Evolutionary conservation across 495 filamentous ascomycete species (phyloP), one percentile per base, ranked within the genome.

Genomic region (Aspergillus bertholletiae): DNA sequence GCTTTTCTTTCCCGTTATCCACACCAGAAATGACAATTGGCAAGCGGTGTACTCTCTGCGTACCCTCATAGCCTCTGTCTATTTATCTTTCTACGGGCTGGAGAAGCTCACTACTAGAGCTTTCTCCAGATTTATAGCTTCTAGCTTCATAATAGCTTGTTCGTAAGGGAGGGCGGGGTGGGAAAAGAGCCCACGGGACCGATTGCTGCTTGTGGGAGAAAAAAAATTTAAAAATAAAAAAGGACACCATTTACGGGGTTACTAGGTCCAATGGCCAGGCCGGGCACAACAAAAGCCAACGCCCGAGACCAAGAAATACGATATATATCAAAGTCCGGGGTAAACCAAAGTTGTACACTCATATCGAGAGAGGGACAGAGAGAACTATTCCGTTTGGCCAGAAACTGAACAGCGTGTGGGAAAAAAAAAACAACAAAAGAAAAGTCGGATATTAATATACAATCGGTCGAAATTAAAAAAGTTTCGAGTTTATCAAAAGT

Each of bases 291-390:
- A 32, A 2, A 5, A 11, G 30, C 13, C 8, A 7, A 7, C 13
- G 9, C 13, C 8, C 13, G 3, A 32, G 3, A 11, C 8, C 5
- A 28, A 28, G 27, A 28, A 32, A 32, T n/a, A n/a, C n/a, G n/a
- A n/a, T n/a, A n/a, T n/a, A n/a, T n/a, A n/a, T n/a, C 2, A 34
- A 34, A 50, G 48, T 50, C 48, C 21, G 48, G 48, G 48, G 48
- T 50, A 50, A 37, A 50, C 21, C 22, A 50, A n/a, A n/a, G n/a
- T n/a, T n/a, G n/a, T n/a, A n/a, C n/a, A n/a, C n/a, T n/a, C n/a
- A n/a, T n/a, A n/a, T n/a, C n/a, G n/a, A n/a, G n/a, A n/a, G n/a
- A n/a, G n/a, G n/a, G n/a, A n/a, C n/a, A n/a, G n/a, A n/a, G n/a
- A n/a, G n/a, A n/a, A n/a, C n/a, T n/a, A n/a, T n/a, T n/a, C n/a